phyloP scores from a whole-genome alignment of 352 stramenopile genomes.

The Globisporangium okanoganense region DNA sequence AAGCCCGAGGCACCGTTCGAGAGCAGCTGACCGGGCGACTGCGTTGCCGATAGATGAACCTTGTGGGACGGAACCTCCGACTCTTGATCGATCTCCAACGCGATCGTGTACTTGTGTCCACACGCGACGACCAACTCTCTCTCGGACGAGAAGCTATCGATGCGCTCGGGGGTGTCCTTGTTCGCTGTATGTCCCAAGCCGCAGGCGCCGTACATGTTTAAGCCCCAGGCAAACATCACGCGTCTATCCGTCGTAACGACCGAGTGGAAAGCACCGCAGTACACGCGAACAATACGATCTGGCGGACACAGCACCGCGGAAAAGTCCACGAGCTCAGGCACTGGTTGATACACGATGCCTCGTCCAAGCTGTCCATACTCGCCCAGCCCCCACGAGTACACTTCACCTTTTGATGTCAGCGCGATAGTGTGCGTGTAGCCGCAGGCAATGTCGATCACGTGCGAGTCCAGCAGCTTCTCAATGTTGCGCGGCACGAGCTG shows the following conservation, averaged over 20 bases:
- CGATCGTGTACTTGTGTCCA: constrained; percentile 82
- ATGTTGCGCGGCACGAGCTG: constrained; percentile 59
- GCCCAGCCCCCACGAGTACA: constrained; percentile 88
- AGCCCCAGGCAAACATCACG: constrained; percentile 74
- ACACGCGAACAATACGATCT: constrained; percentile 48
- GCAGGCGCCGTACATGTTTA: constrained; percentile 80
- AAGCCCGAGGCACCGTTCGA: not conserved
- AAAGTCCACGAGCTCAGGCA: constrained; percentile 64
- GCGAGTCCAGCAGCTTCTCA: constrained; percentile 35
- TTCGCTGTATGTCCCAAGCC: constrained; percentile 76
- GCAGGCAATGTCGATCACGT: constrained; percentile 67
- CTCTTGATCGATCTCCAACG: constrained; percentile 45
- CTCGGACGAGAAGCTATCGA: constrained; percentile 65
- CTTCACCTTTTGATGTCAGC: constrained; percentile 64
- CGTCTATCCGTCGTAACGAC: constrained; percentile 52
- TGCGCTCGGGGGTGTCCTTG: constrained; percentile 70
- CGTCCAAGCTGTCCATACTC: constrained; percentile 90
- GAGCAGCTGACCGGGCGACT: constrained; percentile 8
- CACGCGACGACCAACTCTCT: constrained; percentile 60
- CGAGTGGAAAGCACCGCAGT: constrained; percentile 83
- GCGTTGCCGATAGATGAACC: constrained; percentile 11
- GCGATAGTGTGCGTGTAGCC: constrained; percentile 88
- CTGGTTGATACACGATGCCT: constrained; percentile 76
- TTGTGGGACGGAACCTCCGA: constrained; percentile 8
- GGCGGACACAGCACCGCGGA: constrained; percentile 34